Evolutionary conservation across 1,139 yeast species (phyloP), one percentile per base, ranked within the genome.

Genomic region (Candida pseudocylindracea): DNA sequence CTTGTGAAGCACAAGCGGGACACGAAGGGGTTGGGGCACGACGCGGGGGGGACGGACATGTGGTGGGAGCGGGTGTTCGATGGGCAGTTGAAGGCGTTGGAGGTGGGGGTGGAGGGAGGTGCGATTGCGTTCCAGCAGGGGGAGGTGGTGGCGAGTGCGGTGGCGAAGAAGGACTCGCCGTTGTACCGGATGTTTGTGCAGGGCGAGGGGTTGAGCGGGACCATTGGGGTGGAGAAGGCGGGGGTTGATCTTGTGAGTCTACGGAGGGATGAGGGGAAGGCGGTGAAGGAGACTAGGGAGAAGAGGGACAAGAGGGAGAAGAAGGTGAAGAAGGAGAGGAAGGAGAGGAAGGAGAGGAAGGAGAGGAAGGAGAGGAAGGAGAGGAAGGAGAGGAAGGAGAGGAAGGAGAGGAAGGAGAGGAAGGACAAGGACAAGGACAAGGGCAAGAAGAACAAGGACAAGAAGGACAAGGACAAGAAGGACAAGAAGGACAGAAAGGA

Each of bases 21-120:
- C 46, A 74, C 72, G 36, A 81, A 81, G 46, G 98, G 98, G 4
- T 59, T 88, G 31, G 93, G 93, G 0, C 62, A 62, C 33, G 76
- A 72, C 36, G 72, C 74, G 13, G 20, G 20, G 20, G 20, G 20
- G 6, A 8, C 26, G 6, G 95, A 83, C 44, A 75, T 80, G 34
- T 88, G 98, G 98, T 88, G 98, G 98, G 96, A 88, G 42, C 63
- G 76, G 41, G 58, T 85, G 32, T 88, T 88, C 53, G 96, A 88
- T 50, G 94, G 94, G 2, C 94, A 83, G 43, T 62, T 88, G 39
- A 80, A 80, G 46, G 66, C 69, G 13, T 50, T 88, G 32, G 85
- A 79, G 36, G 88, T 83, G 7, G 56, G 46, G 26, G 46, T 44
- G 10, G 37, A 37, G 2, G 42, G 41, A 8, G 50, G 47, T 1